Evolutionary conservation across 768 basidiomycete species (phyloP), one percentile per base, ranked within the genome.

Genomic region (Leucosporidium yakuticum): DNA sequence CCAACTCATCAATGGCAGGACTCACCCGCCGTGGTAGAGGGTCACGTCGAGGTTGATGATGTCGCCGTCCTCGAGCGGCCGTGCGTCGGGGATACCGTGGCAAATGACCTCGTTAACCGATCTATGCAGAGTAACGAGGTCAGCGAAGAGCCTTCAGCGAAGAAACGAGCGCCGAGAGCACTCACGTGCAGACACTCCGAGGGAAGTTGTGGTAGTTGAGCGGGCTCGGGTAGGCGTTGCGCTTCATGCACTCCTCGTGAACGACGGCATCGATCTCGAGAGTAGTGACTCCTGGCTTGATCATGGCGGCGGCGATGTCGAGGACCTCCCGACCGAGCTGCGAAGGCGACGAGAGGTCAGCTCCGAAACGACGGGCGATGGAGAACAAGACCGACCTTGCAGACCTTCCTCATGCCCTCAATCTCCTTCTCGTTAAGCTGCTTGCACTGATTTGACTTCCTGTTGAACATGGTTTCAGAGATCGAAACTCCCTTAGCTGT

Each of bases 71-170:
- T 83, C 83, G 71, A 93, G 79, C 75, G 86, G 87, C 69, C 89
- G 81, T 0, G 68, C 61, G 59, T 77, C 76, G 29, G 76, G 76
- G 44, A 77, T 75, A 6, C 95, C 96, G 78, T 99, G 96, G 78
- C 96, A 98, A 74, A 99, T 94, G 60, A 85, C 88, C 79, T 98
- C 95, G 78, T 99, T 99, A 29, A 98, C 80, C 51, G 91, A 93
- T 27, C 90, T 90, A 73, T 55, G 14, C 17, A 44, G 39, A 8
- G 39, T 56, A 39, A 4, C 25, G 8, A 25, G 12, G 34, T 60
- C 58, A 34, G 60, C 49, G 49, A 27, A n/a, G n/a, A n/a, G n/a
- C n/a, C n/a, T n/a, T n/a, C n/a, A n/a, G 32, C 21, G 36, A 53
- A n/a, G 44, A 34, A 29, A 63, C 62, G 59, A 49, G 48, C 49